Percentiles rank a stretch among this genome's conserved stretches.
phyloP scores from a whole-genome alignment of 768 basidiomycete species.

The Auriculariales sp. region DNA sequence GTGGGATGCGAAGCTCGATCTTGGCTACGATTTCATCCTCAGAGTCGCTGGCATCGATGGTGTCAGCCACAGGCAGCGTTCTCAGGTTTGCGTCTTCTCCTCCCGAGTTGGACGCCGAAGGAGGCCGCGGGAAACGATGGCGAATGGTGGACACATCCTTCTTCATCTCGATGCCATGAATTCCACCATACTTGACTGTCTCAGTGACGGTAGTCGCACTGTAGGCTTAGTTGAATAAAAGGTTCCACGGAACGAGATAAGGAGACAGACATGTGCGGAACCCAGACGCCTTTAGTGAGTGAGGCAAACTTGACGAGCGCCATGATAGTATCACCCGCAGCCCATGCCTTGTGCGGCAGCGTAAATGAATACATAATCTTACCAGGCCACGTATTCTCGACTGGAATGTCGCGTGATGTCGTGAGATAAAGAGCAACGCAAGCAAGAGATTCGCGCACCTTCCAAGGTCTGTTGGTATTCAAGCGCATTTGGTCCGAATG shows the following conservation, averaged over 20 bases:
- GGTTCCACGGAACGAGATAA: neutral
- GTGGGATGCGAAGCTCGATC: slow-evolving; percentile 45
- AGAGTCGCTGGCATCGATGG: slow-evolving; percentile 12
- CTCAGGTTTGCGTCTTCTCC: neutral
- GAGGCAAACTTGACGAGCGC: slow-evolving; percentile 80
- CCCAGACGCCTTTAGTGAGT: slow-evolving; percentile 66
- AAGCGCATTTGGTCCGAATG: slow-evolving; percentile 66
- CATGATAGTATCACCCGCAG: slow-evolving; percentile 73
- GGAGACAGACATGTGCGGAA: slow-evolving; percentile 28
- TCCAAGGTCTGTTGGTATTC: slow-evolving; percentile 95
- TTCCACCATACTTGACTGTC: neutral
- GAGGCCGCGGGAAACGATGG: neutral
- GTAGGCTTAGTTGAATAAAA: neutral
- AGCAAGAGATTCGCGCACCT: neutral
- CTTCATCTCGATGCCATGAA: slow-evolving; percentile 8
- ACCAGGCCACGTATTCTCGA: slow-evolving; percentile 94
- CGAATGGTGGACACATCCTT: slow-evolving; percentile 26
- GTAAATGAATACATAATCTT: slow-evolving; percentile 94
- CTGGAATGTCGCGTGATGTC: slow-evolving; percentile 11
- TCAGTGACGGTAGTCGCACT: slow-evolving; percentile 3
- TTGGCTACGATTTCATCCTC: slow-evolving; percentile 36
- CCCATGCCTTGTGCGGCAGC: slow-evolving; percentile 92
- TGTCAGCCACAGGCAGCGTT: neutral
- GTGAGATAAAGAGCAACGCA: slow-evolving; percentile 12
- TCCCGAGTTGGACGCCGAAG: neutral